Evolutionary conservation across 192 early-diverging fungal genomes (phyloP).

Genomic region (Backusella morwellensis): DNA sequence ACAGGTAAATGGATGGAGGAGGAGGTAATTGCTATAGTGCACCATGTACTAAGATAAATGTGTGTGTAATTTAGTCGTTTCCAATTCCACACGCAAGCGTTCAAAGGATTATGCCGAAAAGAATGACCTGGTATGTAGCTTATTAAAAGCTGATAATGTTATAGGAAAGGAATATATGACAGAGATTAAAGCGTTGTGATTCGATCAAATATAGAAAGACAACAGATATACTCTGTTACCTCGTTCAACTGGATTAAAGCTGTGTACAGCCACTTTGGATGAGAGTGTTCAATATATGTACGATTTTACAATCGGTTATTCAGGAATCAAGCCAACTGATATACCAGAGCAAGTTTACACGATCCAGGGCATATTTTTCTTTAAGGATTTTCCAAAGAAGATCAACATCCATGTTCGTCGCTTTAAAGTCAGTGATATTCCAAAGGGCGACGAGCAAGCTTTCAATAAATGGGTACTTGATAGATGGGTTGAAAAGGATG

Average conservation of each 20-base stretch:
- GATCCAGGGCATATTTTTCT: conserved; percentile 71
- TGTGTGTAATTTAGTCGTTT: conserved; percentile 52
- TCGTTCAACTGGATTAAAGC: conserved; percentile 77
- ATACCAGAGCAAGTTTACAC: conserved; percentile 79
- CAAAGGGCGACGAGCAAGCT: conserved; percentile 57
- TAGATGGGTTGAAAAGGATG: conserved; percentile 84
- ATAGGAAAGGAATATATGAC: neutral
- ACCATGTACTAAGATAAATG: neutral
- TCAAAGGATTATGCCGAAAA: conserved; percentile 74
- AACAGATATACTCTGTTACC: conserved; percentile 78
- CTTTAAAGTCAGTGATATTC: conserved; percentile 62
- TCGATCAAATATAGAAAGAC: conserved; percentile 39
- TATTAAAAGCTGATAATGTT: neutral
- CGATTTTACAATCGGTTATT: conserved; percentile 89
- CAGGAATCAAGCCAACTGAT: conserved; percentile 66
- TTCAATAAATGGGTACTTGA: conserved; percentile 77
- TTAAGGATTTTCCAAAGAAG: conserved; percentile 66
- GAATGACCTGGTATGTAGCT: neutral
- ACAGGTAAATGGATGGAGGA: conserved; percentile 44
- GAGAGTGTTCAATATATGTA: conserved; percentile 72
- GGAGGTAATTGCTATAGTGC: too few relatives aligned
- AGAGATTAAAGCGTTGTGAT: neutral
- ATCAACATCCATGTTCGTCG: conserved; percentile 83
- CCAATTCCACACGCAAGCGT: conserved; percentile 65
- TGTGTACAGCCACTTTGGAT: conserved; percentile 67